A percentile compares a stretch with the other conserved stretches of the same genome.
Conservation (phyloP, 306 rosid species). For the Neltuma alba region DNA sequence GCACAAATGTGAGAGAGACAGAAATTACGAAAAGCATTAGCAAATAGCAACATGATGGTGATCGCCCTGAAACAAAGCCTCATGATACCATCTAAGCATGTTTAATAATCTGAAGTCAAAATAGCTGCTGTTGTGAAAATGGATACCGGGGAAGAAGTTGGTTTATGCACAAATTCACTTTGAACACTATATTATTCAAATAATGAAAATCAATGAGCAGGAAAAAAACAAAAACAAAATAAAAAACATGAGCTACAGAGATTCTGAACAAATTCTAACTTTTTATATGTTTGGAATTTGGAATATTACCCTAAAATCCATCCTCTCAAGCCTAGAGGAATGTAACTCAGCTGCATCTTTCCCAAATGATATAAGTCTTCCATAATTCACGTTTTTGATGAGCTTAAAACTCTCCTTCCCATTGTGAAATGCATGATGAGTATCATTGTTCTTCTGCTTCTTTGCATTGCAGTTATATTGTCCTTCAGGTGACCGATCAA, state of each 20-base stretch:
- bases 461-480: background rate
- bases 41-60: background rate
- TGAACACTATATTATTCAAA: background rate
- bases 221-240: background rate
- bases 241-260: background rate
- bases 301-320: slow-evolving; percentile 1
- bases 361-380: slow-evolving; percentile 9
- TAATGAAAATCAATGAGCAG: background rate
- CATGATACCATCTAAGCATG: background rate
- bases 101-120: background rate
- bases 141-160: background rate
- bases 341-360: slow-evolving; percentile 1
- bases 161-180: background rate
- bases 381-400: background rate
- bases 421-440: background rate
- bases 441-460: background rate
- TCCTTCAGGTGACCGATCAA: slow-evolving; percentile 13
- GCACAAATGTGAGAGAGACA: background rate
- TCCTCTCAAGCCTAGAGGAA: slow-evolving; percentile 13
- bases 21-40: background rate
- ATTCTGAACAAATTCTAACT: background rate
- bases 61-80: background rate
- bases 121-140: background rate
- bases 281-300: background rate
- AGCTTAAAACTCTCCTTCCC: slow-evolving; percentile 5